These are phyloP conservation scores for Ogataea salicorniae DNA, from an alignment of 805 yeast genomes.

Conservation along the genomic window DNA sequence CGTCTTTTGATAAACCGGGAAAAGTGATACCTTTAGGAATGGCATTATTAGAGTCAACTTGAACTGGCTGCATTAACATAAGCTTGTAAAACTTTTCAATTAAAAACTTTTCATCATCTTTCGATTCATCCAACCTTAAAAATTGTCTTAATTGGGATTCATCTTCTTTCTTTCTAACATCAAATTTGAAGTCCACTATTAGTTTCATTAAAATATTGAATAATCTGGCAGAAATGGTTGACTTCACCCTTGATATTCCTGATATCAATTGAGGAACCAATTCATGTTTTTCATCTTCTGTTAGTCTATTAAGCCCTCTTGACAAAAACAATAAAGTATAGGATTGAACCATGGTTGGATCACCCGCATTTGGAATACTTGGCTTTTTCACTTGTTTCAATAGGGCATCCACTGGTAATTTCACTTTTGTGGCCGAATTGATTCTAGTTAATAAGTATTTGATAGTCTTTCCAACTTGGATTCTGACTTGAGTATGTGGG, in stretches of 20 bases:
- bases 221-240: conserved; percentile 43
- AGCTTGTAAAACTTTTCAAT: conserved; percentile 47
- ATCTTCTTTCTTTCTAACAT: conserved; percentile 42
- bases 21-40: conserved; percentile 42
- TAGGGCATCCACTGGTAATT: conserved; percentile 60
- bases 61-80: conserved; percentile 48
- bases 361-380: conserved; percentile 35
- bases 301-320: conserved; percentile 58
- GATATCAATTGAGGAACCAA: conserved; percentile 45
- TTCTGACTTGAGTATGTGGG: conserved; percentile 57
- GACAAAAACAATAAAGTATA: conserved; percentile 64
- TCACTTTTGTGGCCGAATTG: conserved; percentile 47
- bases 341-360: conserved; percentile 47
- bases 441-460: conserved; percentile 65
- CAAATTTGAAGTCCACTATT: conserved; percentile 43
- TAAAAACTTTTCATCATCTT: conserved; percentile 41
- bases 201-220: conserved; percentile 58
- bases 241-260: conserved; percentile 37
- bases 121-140: conserved; percentile 31
- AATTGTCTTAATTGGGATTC: conserved; percentile 31
- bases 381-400: conserved; percentile 60
- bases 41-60: conserved; percentile 30
- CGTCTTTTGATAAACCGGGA: conserved; percentile 60
- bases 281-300: conserved; percentile 29
- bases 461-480: conserved; percentile 56